phyloP scores from a whole-genome alignment of 352 stramenopile species.

The Pythium coloratum region DNA sequence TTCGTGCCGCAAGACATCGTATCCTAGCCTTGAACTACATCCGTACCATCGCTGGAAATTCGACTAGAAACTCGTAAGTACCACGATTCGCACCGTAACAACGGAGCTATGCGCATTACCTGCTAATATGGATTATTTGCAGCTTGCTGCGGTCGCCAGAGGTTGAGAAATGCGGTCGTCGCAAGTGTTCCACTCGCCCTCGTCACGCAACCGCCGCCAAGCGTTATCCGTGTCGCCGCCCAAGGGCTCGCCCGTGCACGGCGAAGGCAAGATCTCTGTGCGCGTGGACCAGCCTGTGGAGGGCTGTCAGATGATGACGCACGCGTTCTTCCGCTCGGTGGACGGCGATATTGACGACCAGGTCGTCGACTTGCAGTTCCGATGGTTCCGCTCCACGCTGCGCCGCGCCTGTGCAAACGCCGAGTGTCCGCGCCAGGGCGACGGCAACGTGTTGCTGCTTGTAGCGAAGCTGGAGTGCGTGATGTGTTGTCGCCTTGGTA shows the following conservation, averaged over 20 bases:
- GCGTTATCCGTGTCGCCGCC: conserved; percentile 29
- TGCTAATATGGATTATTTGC: background rate
- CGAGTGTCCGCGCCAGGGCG: conserved; percentile 39
- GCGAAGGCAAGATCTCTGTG: conserved; percentile 44
- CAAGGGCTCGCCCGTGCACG: conserved; percentile 39
- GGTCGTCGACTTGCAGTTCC: conserved; percentile 42
- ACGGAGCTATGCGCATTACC: background rate
- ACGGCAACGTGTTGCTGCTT: conserved; percentile 44
- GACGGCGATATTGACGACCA: conserved; percentile 42
- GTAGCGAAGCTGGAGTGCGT: conserved; percentile 51
- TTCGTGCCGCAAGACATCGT: background rate
- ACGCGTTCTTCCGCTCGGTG: conserved; percentile 47
- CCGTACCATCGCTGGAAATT: background rate
- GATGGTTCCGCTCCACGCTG: conserved; percentile 39
- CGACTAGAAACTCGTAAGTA: background rate
- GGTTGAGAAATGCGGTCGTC: conserved; percentile 20
- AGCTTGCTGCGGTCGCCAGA: background rate
- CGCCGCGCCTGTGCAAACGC: conserved; percentile 39
- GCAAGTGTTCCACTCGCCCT: conserved; percentile 21
- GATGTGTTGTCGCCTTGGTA: conserved; percentile 37
- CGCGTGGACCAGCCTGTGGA: conserved; percentile 54
- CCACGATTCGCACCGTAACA: background rate
- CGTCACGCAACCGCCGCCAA: conserved; percentile 25
- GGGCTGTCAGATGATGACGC: conserved; percentile 39
- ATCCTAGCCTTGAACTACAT: background rate